Percentiles rank a stretch among this genome's conserved stretches.
These are phyloP conservation scores for Boehmeria nivea DNA, from an alignment of 306 rosid genomes.

Conservation along the genomic window DNA sequence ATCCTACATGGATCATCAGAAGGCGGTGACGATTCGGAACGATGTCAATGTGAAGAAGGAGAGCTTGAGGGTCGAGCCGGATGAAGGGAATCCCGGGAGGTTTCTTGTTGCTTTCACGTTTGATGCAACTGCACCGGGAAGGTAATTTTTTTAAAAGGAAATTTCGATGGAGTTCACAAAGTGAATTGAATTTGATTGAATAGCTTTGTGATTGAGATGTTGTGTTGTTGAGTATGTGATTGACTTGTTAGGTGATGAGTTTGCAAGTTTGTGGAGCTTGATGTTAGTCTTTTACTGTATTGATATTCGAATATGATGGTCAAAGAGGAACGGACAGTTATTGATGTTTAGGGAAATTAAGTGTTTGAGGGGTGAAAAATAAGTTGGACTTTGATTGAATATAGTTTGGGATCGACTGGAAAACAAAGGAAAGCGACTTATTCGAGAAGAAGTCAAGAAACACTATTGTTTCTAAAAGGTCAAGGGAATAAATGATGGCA, in stretches of 20 bases:
- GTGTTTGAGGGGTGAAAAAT: background rate
- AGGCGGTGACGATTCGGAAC: conserved; percentile 36
- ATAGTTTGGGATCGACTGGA: too few species aligned
- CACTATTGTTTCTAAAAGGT: background rate
- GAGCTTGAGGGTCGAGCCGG: conserved; percentile 38
- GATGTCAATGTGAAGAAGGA: conserved; percentile 43
- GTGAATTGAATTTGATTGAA: background rate
- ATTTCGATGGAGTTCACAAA: background rate
- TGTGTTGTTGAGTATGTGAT: background rate
- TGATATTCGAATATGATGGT: too few species aligned
- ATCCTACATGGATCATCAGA: conserved; percentile 28
- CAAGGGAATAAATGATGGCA: background rate
- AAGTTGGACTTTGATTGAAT: background rate
- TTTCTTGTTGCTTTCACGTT: conserved; percentile 42
- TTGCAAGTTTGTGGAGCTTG: too few species aligned
- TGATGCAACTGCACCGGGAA: conserved; percentile 40
- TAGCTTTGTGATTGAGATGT: background rate
- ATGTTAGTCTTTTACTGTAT: too few species aligned
- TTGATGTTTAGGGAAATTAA: too few species aligned
- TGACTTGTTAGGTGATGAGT: too few species aligned
- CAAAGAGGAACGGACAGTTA: too few species aligned
- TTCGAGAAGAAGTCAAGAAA: conserved; percentile 6
- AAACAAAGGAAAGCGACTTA: background rate
- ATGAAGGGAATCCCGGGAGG: conserved; percentile 29
- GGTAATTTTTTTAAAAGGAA: conserved; percentile 10